phyloP scores from a whole-genome alignment of 163 green algal genomes.

The Scenedesmus sp. region DNA sequence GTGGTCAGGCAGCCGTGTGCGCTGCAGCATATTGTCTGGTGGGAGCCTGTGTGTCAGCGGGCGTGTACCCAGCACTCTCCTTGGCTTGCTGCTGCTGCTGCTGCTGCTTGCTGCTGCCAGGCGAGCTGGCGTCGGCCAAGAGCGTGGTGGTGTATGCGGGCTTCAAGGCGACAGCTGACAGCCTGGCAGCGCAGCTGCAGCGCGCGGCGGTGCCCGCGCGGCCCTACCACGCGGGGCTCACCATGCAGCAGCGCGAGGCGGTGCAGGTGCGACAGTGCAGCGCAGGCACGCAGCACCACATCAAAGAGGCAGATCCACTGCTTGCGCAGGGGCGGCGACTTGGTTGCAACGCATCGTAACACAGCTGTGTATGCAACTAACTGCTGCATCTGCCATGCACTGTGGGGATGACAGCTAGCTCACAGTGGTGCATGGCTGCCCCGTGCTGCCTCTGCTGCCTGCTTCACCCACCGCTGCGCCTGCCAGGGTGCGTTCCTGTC shows the following conservation, averaged over 20 bases:
- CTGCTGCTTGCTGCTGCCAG: conserved; percentile 15
- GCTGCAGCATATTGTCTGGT: too few species aligned
- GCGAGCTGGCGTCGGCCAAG: conserved; percentile 53
- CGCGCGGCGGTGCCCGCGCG: conserved; percentile 63
- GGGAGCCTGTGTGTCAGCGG: background rate
- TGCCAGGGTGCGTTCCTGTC: conserved; percentile 69
- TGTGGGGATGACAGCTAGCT: background rate
- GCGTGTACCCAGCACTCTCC: background rate
- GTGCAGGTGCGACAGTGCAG: conserved; percentile 57
- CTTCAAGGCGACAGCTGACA: conserved; percentile 75
- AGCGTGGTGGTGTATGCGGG: conserved; percentile 82
- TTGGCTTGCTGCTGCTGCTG: background rate
- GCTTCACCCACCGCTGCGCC: background rate
- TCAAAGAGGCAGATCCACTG: too few species aligned
- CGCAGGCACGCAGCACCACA: background rate
- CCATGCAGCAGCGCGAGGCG: conserved; percentile 57
- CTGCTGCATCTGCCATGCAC: background rate
- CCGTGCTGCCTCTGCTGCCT: background rate
- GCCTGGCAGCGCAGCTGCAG: conserved; percentile 73
- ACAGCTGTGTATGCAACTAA: background rate
- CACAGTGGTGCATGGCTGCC: background rate
- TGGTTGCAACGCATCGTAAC: background rate
- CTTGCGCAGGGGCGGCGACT: background rate
- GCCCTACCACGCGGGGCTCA: conserved; percentile 85
- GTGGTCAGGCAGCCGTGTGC: too few species aligned